Evolutionary conservation across 305 asterid genomes (phyloP), one percentile per base, ranked within the genome.

Genomic region (Petunia hybrid): DNA sequence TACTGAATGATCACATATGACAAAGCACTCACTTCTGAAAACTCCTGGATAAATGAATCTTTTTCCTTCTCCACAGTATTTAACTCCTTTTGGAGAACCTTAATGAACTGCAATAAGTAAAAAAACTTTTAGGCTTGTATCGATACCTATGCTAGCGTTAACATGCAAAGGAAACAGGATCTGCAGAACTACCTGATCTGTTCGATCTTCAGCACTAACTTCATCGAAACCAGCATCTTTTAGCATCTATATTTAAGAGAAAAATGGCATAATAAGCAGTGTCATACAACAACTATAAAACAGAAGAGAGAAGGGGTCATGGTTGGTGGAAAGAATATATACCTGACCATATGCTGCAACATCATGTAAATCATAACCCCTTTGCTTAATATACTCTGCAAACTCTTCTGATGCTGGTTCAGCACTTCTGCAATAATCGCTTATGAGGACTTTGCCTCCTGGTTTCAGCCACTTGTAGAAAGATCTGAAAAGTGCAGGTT

Each of bases 381-480:
- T 65, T 79, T 38, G 82, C 65, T 79, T 79, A 64, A 79, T 65
- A 51, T 79, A 79, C 22, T 8, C 82, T 46, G 76, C 13, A 51
- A 79, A 79, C 38, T 79, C 42, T 12, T 79, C 82, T 31, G 82
- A 79, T 64, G 76, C 76, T 14, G 82, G 51, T 38, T 48, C 63
- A 16, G 76, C 42, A 8, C 55, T 65, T 79, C n/a, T 79, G 65
- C 82, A 96, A 89, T 96, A 96, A 83, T 96, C 99, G 57, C 92
- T 92, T 57, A 93, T 93, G 56, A 96, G 95, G 81, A 96, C 93
- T 86, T 86, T 93, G 79, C 99, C 99, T 60, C 99, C 98, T 1
- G 98, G 99, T 87, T 96, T 94, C 89, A 96, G 87, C 99, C 99
- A 96, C 86, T 89, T 92, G 94, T 91, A 90, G 91, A 96, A 96